These are phyloP conservation scores for Paramecium sexaurelia DNA, from an alignment of 73 alveolate species.

Conservation along the genomic window DNA sequence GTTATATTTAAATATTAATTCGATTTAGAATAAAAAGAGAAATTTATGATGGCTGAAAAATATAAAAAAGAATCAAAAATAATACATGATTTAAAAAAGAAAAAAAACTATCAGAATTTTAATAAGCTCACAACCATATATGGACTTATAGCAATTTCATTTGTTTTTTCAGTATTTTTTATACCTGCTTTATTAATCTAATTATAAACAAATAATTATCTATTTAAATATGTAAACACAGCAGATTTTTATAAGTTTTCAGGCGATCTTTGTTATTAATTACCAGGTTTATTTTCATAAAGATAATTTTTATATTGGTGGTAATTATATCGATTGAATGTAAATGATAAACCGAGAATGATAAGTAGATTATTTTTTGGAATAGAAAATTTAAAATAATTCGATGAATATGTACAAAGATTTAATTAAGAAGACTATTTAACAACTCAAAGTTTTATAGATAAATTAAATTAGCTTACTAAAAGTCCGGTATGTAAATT, in stretches of 20 bases:
- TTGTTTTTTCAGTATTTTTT: neutral
- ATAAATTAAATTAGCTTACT: neutral
- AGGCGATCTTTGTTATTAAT: neutral
- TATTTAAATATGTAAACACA: constrained; percentile 17
- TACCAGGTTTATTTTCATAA: neutral
- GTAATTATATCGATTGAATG: neutral
- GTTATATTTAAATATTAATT: constrained; percentile 4
- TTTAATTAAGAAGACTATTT: neutral
- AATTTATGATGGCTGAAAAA: constrained; percentile 45
- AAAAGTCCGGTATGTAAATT: neutral
- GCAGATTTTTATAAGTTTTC: neutral
- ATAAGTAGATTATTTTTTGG: neutral
- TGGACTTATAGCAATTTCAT: neutral
- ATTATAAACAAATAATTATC: neutral
- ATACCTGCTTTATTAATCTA: neutral
- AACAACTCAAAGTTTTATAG: constrained; percentile 6
- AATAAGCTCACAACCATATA: neutral
- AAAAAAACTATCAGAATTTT: neutral
- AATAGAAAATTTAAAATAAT: neutral
- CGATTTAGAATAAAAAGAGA: constrained; percentile 25
- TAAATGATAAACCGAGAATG: neutral
- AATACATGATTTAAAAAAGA: neutral
- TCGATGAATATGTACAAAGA: neutral
- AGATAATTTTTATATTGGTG: neutral
- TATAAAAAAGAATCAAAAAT: neutral